Evolutionary conservation across 2,329 filamentous ascomycete species (phyloP).

Genomic region (Aureobasidium zeae): DNA sequence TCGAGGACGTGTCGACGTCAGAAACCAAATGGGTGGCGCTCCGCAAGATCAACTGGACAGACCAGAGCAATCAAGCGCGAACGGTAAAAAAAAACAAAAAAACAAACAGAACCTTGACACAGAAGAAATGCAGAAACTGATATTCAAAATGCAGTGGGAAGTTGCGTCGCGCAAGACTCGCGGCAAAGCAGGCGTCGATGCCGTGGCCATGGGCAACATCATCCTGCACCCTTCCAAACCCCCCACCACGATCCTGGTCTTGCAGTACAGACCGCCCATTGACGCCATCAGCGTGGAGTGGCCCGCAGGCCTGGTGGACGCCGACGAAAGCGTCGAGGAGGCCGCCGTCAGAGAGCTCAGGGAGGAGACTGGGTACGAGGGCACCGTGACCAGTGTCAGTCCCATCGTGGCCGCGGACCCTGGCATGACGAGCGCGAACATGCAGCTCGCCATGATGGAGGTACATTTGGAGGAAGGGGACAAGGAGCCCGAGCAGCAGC

Average conservation of each 20-base stretch:
- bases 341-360: constrained; percentile 50
- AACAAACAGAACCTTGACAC: too few species aligned
- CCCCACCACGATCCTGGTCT: constrained; percentile 45
- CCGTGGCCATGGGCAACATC: constrained; percentile 49
- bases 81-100: too few species aligned
- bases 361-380: constrained; percentile 57
- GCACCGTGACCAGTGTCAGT: constrained; percentile 41
- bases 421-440: constrained; percentile 32
- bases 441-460: constrained; percentile 48
- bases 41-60: constrained; percentile 11
- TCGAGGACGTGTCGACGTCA: constrained; percentile 6
- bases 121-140: too few species aligned
- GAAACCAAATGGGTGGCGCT: constrained; percentile 15
- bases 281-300: constrained; percentile 51
- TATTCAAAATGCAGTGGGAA: too few species aligned
- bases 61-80: constrained; percentile 36
- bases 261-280: constrained; percentile 52
- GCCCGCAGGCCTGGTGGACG: constrained; percentile 51
- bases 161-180: constrained; percentile 44
- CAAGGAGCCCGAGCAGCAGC: constrained; percentile 46
- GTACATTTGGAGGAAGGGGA: constrained; percentile 43
- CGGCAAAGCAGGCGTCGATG: constrained; percentile 49
- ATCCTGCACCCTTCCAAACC: constrained; percentile 39
- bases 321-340: constrained; percentile 45
- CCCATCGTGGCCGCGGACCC: constrained; percentile 54